Evolutionary conservation across 1,284 basidiomycete species (phyloP), one percentile per base, ranked within the genome.

Genomic region (Melampsora abietis-canadensis): DNA sequence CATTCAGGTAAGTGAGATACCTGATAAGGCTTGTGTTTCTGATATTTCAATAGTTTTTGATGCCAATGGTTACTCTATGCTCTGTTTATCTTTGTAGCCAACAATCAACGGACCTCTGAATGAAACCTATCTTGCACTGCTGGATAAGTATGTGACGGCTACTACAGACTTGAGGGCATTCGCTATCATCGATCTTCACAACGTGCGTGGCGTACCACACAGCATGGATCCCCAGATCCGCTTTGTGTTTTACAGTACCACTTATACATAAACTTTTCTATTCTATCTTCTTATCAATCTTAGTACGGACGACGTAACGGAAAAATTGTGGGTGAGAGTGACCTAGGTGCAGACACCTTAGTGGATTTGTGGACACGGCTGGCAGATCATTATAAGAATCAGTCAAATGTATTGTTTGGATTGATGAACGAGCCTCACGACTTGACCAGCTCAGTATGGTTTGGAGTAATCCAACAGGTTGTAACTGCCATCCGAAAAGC

Each of bases 401-500:
- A 72, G 47, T 6, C 15, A 15, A 17, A 34, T 10, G 60, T 72
- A n/a, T 34, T 72, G 0, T 44, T 64, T 31, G 62, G 69, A 19
- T n/a, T 72, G n/a, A 17, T 19, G 37, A 72, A 72, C 48, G 69
- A 72, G 37, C 69, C 69, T 44, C 61, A 64, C 34, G 69, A 64
- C 19, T 30, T 54, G 8, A 62, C 21, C 5, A 54, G 63, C 62
- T 17, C 17, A 4, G 54, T 30, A 40, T 72, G 69, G 69, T 37
- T 59, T n/a, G 44, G 19, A 19, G 64, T 62, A 15, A 48, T 72
- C 8, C 61, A 72, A 37, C 1, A 2, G 0, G 62, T 57, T 47
- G 69, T 72, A 5, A 65, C 47, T 2, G 62, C 47, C n/a, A 15
- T 72, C 8, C 31, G 69, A 30, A 31, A 27, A 21, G 44, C 60